Conservation (phyloP, 2,329 filamentous ascomycete species). For the Fusarium continuum region DNA sequence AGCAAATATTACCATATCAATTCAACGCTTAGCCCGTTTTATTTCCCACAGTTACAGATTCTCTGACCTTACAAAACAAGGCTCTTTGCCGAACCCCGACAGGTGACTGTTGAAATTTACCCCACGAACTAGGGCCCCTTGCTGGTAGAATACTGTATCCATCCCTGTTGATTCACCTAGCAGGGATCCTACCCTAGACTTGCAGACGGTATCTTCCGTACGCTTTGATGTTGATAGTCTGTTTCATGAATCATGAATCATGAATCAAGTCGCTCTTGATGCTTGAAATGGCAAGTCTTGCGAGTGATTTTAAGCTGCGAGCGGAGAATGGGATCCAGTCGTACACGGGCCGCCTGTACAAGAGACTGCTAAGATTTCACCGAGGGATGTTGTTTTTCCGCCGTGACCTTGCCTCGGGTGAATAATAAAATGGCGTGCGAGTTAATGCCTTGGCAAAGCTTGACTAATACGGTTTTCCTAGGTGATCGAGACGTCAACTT, state of each 20-base stretch:
- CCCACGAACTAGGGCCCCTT: conserved; percentile 12
- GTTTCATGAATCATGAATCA: not conserved
- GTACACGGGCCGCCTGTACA: not conserved
- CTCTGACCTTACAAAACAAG: not conserved
- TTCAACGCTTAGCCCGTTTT: not conserved
- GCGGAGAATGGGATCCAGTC: not conserved
- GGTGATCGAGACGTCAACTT: not conserved
- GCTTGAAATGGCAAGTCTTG: conserved; percentile 2
- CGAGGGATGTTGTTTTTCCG: too few species aligned
- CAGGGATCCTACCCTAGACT: conserved; percentile 9
- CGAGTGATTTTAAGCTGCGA: not conserved
- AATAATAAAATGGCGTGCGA: not conserved
- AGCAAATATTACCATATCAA: not conserved
- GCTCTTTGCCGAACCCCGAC: not conserved
- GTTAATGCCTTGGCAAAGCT: not conserved
- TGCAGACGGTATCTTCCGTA: not conserved
- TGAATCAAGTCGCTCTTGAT: not conserved
- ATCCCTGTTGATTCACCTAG: too few species aligned
- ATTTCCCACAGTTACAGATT: not conserved
- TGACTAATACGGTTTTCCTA: not conserved
- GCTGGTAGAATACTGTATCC: too few species aligned
- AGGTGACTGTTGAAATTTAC: not conserved
- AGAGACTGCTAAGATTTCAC: too few species aligned
- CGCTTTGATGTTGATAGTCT: not conserved
- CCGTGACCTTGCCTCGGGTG: too few species aligned